phyloP scores from a whole-genome alignment of 2,329 filamentous ascomycete genomes.

The Rutstroemia sp. region DNA sequence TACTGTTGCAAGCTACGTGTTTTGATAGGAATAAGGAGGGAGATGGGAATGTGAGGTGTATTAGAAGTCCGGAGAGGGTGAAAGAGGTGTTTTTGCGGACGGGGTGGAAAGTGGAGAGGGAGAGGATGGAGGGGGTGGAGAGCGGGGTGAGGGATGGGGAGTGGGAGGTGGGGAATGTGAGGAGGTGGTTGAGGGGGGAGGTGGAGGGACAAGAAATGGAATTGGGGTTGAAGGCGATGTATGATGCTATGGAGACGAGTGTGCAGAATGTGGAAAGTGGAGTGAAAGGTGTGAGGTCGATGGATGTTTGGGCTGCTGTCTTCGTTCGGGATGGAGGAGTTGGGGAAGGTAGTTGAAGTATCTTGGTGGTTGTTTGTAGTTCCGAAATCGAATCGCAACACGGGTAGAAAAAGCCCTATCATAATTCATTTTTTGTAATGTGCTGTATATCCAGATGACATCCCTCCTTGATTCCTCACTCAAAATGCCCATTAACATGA shows the following conservation, averaged over 20 bases:
- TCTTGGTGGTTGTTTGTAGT: no score
- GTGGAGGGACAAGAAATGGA: conserved; percentile 29
- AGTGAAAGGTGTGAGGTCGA: conserved; percentile 30
- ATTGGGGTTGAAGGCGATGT: conserved; percentile 22
- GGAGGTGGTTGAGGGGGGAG: conserved; percentile 22
- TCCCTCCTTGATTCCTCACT: conserved; percentile 11
- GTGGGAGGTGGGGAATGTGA: conserved; percentile 36
- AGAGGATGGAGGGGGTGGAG: conserved; percentile 32
- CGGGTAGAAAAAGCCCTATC: not conserved
- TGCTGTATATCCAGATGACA: no score
- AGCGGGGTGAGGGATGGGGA: conserved; percentile 39
- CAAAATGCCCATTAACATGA: conserved; percentile 26
- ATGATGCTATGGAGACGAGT: conserved; percentile 14
- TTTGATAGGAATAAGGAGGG: conserved; percentile 35
- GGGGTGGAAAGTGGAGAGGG: conserved; percentile 26
- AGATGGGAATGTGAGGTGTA: conserved; percentile 31
- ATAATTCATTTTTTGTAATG: not conserved
- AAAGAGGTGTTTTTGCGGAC: conserved; percentile 9
- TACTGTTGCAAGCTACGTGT: conserved; percentile 36
- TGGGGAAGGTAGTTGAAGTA: not conserved
- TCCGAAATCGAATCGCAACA: no score
- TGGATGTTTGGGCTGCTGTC: conserved; percentile 36
- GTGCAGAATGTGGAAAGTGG: conserved; percentile 19
- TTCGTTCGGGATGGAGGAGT: conserved; percentile 2
- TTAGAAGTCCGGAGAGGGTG: not conserved